Base-by-base conservation (phyloP, 2,329 filamentous ascomycete genomes). In the Penicillium crustosum region DNA sequence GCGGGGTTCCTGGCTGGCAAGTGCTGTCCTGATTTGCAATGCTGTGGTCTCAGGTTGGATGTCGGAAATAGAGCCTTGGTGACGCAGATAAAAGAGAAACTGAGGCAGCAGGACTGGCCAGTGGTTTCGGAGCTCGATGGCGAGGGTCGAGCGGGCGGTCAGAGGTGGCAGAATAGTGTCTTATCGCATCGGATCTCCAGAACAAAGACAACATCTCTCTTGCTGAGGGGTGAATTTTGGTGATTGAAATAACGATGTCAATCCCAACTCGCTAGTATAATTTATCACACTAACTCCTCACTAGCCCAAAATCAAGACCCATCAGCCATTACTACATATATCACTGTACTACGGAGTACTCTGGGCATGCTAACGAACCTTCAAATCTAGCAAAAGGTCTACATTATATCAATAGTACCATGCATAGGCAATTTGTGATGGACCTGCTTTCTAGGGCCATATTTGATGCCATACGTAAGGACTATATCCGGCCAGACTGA, bases 81-180 rank as follows among this genome's bases (percentile, higher is more conserved):
- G 31, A 45, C n/a, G 23, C 31, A 39, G n/a, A 44, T 23, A 35
- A 17, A 23, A 36, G 45, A 48, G 41, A 41, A 35, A 44, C 31
- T 43, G 41, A 15, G 12, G 10, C 8, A 47, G 25, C 21, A 51
- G 25, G 47, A n/a, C 33, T 29, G 25, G 31, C 23, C 44, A 25
- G 38, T 55, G 19, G 48, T 53, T 41, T 33, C 36, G 47, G 43
- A 45, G 38, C 45, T 42, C 27, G 25, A 54, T 45, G 42, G 47
- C 25, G 44, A 51, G 45, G 21, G 41, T 51, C 27, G 25, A 2
- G 23, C 3, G 44, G 47, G 60, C 60, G 61, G 61, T 57, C 21
- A 3, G 2, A 0, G 0, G 1, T 21, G 61, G 55, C 61, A 64
- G 45, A 62, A 63, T 60, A 49, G 21, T 49, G 29, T 38, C 52